Base-by-base conservation (phyloP, 805 yeast genomes). In the Tetrapisispora fleetii region DNA sequence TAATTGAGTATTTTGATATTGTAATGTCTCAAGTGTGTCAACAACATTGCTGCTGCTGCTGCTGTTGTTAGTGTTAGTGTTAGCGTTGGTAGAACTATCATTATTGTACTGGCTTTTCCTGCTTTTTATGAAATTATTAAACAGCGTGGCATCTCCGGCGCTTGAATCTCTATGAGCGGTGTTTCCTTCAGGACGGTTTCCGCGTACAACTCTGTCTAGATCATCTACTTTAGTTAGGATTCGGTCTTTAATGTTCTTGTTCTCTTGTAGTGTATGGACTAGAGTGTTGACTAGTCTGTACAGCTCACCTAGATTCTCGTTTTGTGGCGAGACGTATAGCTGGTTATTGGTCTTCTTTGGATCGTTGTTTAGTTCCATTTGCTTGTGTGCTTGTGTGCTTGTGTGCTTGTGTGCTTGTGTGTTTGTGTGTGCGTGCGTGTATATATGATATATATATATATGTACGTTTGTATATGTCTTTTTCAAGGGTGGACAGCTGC, bases 1-100 rank as follows among this genome's bases (percentile, higher is more conserved):
- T 39, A 58, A 43, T 16, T 46, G 40, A n/a, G 28, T 41, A 44
- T 58, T 56, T 42, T 56, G 60, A 27, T 39, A 28, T 18, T 47
- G 43, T 19, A 53, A 32, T 17, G 47, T 36, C 18, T 36, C 19
- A 17, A 24, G 28, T 24, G 4, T 37, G 24, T 43, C 24, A 28
- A n/a, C 30, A 9, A n/a, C n/a, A n/a, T n/a, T n/a, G n/a, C n/a
- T n/a, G n/a, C n/a, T n/a, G n/a, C n/a, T n/a, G n/a, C n/a, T n/a
- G n/a, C n/a, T n/a, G n/a, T n/a, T n/a, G n/a, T n/a, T n/a, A n/a
- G n/a, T n/a, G n/a, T 17, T 16, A 28, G 4, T 11, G 13, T 17
- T 22, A 3, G 22, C n/a, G 19, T 17, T 19, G 3, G 17, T 22
- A 14, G 18, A 5, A 4, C 30, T 21, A 19, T 24, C 8, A 19